Conservation (phyloP, 2,329 filamentous ascomycete genomes). For the Hypoxylon sp. region DNA sequence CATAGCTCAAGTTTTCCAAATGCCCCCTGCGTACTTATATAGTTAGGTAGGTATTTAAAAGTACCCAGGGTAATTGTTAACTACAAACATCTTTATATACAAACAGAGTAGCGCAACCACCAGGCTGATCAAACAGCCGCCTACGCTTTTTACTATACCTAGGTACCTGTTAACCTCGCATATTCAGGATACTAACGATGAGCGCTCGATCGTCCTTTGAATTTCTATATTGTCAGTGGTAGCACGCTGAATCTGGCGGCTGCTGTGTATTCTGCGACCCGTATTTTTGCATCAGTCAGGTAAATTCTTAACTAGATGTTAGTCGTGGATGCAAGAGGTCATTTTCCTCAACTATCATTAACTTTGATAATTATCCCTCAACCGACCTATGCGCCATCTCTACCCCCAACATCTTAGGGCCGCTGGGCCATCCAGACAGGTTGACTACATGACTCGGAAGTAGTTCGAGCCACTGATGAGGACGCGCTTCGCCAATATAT, state of each 20-base stretch:
- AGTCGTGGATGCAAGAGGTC: not conserved
- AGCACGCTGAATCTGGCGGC: not conserved
- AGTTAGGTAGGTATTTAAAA: not conserved
- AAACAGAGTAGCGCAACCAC: not conserved
- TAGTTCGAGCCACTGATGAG: slow-evolving; percentile 64
- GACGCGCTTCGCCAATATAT: slow-evolving; percentile 63
- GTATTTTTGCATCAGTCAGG: not conserved
- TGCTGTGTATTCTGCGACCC: not conserved
- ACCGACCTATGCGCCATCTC: slow-evolving; percentile 35
- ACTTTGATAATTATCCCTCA: slow-evolving; percentile 14
- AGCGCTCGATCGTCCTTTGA: not conserved
- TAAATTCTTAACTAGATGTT: not conserved
- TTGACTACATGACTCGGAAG: slow-evolving; percentile 55
- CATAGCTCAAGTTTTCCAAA: not conserved
- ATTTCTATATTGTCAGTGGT: not conserved
- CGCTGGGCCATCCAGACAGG: slow-evolving; percentile 43
- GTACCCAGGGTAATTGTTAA: not conserved
- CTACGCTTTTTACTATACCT: not conserved
- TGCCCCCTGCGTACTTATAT: not conserved
- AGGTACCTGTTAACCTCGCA: not conserved
- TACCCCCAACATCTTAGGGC: slow-evolving; percentile 18
- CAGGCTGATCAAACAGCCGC: not conserved
- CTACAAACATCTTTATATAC: not conserved
- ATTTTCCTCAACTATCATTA: not conserved
- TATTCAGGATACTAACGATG: not conserved